A percentile compares a stretch with the other conserved stretches of the same genome.
These are phyloP conservation scores for Triglochin maritima DNA, from an alignment of 106 monocot species.

Conservation along the genomic window DNA sequence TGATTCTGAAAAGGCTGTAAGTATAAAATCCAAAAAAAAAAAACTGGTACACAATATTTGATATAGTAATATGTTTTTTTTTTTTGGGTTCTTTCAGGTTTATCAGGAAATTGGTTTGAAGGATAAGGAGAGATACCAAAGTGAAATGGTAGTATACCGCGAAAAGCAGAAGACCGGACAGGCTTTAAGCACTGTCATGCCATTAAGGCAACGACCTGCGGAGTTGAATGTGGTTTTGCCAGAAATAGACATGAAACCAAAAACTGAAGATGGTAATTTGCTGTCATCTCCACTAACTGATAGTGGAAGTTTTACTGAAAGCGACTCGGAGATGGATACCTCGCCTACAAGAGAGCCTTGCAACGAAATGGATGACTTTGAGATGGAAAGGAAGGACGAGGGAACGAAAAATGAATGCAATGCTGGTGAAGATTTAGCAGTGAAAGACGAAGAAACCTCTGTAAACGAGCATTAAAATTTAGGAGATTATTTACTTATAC, in stretches of 20 bases:
- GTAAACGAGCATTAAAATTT: neutral
- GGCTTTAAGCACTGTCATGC: conserved; percentile 39
- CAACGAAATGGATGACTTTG: conserved; percentile 36
- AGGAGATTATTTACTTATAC: too few species aligned
- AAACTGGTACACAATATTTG: neutral
- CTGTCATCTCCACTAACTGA: conserved; percentile 12
- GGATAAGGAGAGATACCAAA: conserved; percentile 84
- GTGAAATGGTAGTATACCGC: conserved; percentile 59
- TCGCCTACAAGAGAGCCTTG: conserved; percentile 13
- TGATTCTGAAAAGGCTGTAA: conserved; percentile 69
- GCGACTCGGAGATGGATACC: conserved; percentile 34
- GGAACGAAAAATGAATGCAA: neutral
- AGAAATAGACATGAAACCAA: conserved; percentile 6
- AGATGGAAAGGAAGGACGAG: conserved; percentile 36
- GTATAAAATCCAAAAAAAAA: neutral
- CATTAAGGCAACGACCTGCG: conserved; percentile 46
- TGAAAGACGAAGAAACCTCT: neutral
- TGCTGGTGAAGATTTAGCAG: conserved; percentile 11
- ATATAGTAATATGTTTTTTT: neutral
- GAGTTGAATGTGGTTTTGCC: conserved; percentile 10
- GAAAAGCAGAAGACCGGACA: conserved; percentile 34
- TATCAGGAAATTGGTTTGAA: conserved; percentile 82
- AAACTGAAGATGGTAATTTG: conserved; percentile 14
- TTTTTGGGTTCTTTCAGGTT: conserved; percentile 39
- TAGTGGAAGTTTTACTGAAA: conserved; percentile 23